phyloP scores from a whole-genome alignment of 495 filamentous ascomycete species.

The Acidomyces sp. region DNA sequence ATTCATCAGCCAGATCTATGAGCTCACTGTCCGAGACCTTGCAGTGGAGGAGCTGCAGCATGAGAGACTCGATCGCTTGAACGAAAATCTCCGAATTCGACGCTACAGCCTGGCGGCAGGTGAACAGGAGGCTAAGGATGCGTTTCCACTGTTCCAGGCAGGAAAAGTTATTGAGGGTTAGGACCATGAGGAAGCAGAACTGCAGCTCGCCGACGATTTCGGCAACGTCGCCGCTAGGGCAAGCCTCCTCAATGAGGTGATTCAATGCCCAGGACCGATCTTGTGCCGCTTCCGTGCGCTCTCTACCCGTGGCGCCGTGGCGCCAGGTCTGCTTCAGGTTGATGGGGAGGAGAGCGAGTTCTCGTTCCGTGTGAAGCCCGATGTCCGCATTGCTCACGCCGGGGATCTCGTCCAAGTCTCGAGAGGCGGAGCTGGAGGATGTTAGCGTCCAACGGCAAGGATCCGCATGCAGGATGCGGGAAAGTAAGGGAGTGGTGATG shows the following conservation, averaged over 20 bases:
- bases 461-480: conserved; percentile 35
- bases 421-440: conserved; percentile 33
- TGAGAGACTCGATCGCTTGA: conserved; percentile 47
- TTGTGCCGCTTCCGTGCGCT: conserved; percentile 55
- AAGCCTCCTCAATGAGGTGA: conserved; percentile 33
- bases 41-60: conserved; percentile 58
- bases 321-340: conserved; percentile 50
- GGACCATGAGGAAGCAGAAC: conserved; percentile 66
- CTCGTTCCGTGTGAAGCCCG: conserved; percentile 20
- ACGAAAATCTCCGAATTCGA: conserved; percentile 45
- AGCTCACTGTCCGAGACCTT: conserved; percentile 52
- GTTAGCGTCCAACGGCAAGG: conserved; percentile 39
- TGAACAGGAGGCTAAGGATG: conserved; percentile 56
- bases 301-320: conserved; percentile 53
- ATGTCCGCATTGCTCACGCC: conserved; percentile 24
- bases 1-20: conserved; percentile 40
- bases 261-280: conserved; percentile 60
- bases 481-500: conserved; percentile 36
- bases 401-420: conserved; percentile 33
- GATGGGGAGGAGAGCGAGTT: conserved; percentile 42
- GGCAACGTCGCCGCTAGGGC: conserved; percentile 13
- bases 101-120: conserved; percentile 46
- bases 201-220: conserved; percentile 77
- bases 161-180: conserved; percentile 71
- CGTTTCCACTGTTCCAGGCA: conserved; percentile 85